Percentiles rank a stretch among this genome's conserved stretches.
These are phyloP conservation scores for Paramecium pentaurelia DNA, from an alignment of 73 alveolate species.

Conservation along the genomic window DNA sequence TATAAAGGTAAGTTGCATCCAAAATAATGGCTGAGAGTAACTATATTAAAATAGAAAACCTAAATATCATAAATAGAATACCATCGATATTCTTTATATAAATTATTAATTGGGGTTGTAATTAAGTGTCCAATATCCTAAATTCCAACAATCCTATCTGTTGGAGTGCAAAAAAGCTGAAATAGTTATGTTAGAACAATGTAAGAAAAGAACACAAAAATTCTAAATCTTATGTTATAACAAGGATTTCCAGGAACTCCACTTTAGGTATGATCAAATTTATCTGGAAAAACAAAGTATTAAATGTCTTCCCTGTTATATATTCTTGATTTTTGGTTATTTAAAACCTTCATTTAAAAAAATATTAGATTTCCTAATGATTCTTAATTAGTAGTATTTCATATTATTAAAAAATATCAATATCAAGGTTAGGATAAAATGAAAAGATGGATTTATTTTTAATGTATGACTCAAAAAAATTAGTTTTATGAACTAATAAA, in stretches of 20 bases:
- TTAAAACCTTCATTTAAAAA: not conserved
- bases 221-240: conserved; percentile 1
- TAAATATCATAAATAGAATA: not conserved
- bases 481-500: too few relatives aligned
- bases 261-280: conserved; percentile 6
- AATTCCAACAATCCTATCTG: not conserved
- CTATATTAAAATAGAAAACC: not conserved
- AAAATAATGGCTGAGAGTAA: not conserved
- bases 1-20: not conserved
- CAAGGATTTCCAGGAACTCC: conserved; percentile 34
- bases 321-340: not conserved
- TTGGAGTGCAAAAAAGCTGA: not conserved
- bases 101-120: not conserved
- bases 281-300: not conserved
- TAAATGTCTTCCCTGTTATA: not conserved
- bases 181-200: not conserved
- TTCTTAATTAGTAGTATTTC: not conserved
- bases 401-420: not conserved
- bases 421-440: not conserved
- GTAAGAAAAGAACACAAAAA: not conserved
- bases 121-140: not conserved
- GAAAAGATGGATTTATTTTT: not conserved
- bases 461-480: too few relatives aligned
- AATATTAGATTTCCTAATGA: not conserved
- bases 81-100: not conserved